These are phyloP conservation scores for Fraxinus greggii DNA, from an alignment of 305 asterid genomes.

Conservation along the genomic window DNA sequence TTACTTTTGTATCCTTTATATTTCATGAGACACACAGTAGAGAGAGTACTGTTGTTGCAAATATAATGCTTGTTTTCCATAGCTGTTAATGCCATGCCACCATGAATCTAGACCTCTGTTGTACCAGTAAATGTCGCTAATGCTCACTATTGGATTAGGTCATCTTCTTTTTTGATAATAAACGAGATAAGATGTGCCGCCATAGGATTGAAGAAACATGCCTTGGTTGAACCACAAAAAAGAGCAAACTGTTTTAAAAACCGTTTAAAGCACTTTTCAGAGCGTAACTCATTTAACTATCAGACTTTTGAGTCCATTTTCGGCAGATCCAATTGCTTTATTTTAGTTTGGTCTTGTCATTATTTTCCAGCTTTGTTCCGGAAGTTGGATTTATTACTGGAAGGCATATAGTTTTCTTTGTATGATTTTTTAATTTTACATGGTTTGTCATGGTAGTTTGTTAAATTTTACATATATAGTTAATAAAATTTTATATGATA, in stretches of 20 bases:
- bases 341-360: background rate
- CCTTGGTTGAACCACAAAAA: background rate
- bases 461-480: background rate
- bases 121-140: background rate
- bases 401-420: background rate
- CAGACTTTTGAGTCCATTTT: background rate
- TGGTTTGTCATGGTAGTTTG: background rate
- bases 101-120: background rate
- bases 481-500: background rate
- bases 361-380: background rate
- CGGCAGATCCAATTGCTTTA: background rate
- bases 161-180: background rate
- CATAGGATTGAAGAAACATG: background rate
- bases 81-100: background rate
- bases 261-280: background rate
- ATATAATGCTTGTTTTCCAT: background rate
- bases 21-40: background rate
- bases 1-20: constrained; percentile 11
- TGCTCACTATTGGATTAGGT: background rate
- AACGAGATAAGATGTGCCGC: background rate
- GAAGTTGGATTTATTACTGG: constrained; percentile 1
- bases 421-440: background rate
- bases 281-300: background rate
- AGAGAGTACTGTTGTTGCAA: background rate
- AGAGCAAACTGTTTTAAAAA: background rate